Conservation (phyloP, 2,329 filamentous ascomycete species). For the Lasiodiplodia sp. region DNA sequence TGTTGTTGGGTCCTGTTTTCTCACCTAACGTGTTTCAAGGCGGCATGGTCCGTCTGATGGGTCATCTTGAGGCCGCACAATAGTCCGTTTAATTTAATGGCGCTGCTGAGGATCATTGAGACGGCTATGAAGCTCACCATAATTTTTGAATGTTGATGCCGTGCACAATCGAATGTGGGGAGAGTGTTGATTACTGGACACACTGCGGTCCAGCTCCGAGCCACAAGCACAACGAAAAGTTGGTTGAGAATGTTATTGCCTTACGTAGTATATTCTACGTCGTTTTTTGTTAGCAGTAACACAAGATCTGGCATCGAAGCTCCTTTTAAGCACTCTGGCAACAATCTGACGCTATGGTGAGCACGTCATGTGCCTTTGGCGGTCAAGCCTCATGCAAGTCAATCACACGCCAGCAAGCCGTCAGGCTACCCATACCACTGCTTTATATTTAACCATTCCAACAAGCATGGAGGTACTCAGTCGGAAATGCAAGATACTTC, state of each 20-base stretch:
- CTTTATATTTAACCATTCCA: background rate
- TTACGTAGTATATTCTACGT: too few relatives aligned
- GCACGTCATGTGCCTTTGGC: background rate
- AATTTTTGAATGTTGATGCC: background rate
- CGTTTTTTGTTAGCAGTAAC: background rate
- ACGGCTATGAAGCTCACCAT: background rate
- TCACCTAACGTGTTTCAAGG: background rate
- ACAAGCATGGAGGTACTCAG: background rate
- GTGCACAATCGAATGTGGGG: background rate
- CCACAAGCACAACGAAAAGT: background rate
- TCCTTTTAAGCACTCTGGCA: background rate
- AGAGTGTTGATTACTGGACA: background rate
- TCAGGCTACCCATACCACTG: fast-evolving
- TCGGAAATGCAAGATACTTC: background rate
- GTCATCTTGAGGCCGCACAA: background rate
- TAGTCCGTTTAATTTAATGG: background rate
- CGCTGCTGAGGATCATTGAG: background rate
- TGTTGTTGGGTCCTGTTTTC: too few relatives aligned
- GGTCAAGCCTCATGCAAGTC: background rate
- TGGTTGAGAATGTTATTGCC: too few relatives aligned
- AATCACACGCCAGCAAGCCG: background rate
- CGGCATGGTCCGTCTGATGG: background rate
- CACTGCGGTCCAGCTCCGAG: background rate
- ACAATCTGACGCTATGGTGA: background rate
- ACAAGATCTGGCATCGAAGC: background rate